These are phyloP conservation scores for Penicillium mononematosum DNA, from an alignment of 495 filamentous ascomycete species.

Conservation along the genomic window DNA sequence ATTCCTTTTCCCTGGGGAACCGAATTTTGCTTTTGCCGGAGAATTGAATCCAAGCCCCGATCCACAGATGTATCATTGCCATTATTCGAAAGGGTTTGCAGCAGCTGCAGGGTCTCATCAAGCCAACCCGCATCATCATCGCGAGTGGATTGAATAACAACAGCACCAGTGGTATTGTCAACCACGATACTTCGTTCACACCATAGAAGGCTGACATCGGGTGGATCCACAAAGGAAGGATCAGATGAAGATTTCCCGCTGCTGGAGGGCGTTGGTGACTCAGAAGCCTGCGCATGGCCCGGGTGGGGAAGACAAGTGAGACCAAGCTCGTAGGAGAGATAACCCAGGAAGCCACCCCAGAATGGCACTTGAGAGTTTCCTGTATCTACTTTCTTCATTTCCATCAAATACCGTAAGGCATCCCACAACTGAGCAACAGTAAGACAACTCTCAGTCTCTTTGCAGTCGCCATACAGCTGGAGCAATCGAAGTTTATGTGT, in stretches of 20 bases:
- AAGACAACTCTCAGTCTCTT: conserved; percentile 23
- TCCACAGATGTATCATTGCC: conserved; percentile 13
- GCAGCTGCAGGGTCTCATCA: conserved; percentile 27
- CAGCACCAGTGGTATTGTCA: conserved; percentile 60
- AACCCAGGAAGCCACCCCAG: conserved; percentile 87
- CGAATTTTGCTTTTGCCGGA: conserved; percentile 31
- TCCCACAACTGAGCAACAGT: conserved; percentile 44
- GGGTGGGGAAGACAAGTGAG: conserved; percentile 50
- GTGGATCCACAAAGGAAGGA: conserved; percentile 43
- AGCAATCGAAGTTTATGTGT: conserved; percentile 25
- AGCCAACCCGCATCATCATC: conserved; percentile 46
- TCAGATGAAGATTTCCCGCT: conserved; percentile 1
- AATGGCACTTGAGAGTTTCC: conserved; percentile 58
- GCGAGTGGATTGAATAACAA: conserved; percentile 63
- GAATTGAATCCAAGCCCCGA: conserved; percentile 34
- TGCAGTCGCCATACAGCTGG: conserved; percentile 16
- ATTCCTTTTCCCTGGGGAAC: conserved; percentile 54
- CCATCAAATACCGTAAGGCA: conserved; percentile 52
- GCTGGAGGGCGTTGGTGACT: neutral
- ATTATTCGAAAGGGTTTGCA: conserved; percentile 13
- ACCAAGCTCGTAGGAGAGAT: conserved; percentile 85
- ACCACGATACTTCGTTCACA: conserved; percentile 77
- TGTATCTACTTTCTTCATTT: conserved; percentile 45
- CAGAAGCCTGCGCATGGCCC: conserved; percentile 14
- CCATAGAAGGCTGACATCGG: conserved; percentile 77